These are phyloP conservation scores for Tetragonia tetragonoides DNA, from an alignment of 148 eudicot genomes.

Conservation along the genomic window DNA sequence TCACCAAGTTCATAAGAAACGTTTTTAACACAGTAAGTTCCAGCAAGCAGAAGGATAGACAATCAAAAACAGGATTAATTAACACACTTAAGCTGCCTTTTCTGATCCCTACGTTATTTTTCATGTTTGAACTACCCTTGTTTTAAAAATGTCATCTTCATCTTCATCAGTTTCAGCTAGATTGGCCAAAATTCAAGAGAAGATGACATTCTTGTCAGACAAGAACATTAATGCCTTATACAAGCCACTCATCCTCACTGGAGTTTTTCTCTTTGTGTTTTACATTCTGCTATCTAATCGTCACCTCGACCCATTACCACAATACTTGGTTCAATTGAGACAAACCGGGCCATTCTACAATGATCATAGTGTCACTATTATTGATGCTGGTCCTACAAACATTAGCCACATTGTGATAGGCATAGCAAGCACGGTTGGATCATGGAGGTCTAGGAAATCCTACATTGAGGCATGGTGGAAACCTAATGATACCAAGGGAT, in stretches of 20 bases:
- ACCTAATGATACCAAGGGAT: slow-evolving; percentile 49
- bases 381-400: slow-evolving; percentile 31
- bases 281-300: slow-evolving; percentile 28
- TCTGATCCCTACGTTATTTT: not conserved
- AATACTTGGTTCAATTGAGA: slow-evolving; percentile 3
- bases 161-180: not conserved
- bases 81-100: not conserved
- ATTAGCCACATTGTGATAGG: slow-evolving; percentile 54
- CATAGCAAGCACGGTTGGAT: slow-evolving; percentile 39
- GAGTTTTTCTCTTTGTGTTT: slow-evolving; percentile 29
- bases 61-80: not conserved
- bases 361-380: not conserved
- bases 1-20: slow-evolving; percentile 12
- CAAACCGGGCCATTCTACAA: not conserved
- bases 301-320: slow-evolving; percentile 21
- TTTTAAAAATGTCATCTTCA: slow-evolving; percentile 26
- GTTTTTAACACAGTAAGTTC: not conserved
- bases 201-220: slow-evolving; percentile 14
- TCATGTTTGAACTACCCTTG: not conserved
- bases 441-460: slow-evolving; percentile 35
- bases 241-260: slow-evolving; percentile 30
- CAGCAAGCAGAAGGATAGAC: too few relatives aligned
- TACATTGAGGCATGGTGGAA: slow-evolving; percentile 70
- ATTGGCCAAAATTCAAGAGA: slow-evolving; percentile 14
- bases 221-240: slow-evolving; percentile 20